Conservation (phyloP, 1,284 basidiomycete genomes). For the Vanrija sp. region DNA sequence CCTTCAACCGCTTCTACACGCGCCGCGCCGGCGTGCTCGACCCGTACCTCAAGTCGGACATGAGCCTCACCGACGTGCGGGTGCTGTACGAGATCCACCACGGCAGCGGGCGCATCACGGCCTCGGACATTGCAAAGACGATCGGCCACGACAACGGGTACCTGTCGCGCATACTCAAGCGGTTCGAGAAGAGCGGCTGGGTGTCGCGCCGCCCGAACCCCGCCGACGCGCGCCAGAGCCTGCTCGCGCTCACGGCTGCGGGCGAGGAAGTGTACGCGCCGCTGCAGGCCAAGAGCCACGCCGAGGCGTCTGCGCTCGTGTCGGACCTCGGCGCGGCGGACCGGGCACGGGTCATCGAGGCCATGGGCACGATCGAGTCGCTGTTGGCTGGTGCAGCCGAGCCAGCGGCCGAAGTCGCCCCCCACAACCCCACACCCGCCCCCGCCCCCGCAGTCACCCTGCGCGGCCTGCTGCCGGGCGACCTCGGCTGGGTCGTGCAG, state of each 20-base stretch:
- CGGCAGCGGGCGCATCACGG: neutral
- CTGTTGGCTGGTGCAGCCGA: neutral
- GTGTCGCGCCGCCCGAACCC: constrained; percentile 1
- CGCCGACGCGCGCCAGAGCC: constrained; percentile 10
- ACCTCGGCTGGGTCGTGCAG: constrained; percentile 15
- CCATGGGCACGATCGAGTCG: constrained; percentile 6
- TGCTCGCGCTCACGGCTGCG: neutral
- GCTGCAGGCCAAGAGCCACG: constrained; percentile 1
- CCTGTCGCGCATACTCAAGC: constrained; percentile 15
- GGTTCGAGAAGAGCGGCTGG: constrained; percentile 12
- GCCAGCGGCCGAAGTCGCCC: neutral
- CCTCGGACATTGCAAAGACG: constrained; percentile 7
- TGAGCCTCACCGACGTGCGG: constrained; percentile 12
- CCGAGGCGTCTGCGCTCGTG: neutral
- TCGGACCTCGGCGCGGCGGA: neutral
- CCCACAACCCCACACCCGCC: neutral
- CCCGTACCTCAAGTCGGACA: constrained; percentile 4
- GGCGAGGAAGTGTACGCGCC: constrained; percentile 5
- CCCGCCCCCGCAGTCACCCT: neutral
- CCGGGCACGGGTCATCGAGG: neutral
- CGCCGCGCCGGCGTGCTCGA: constrained; percentile 8
- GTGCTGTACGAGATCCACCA: constrained; percentile 16
- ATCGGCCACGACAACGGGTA: constrained; percentile 14
- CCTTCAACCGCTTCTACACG: constrained; percentile 22
- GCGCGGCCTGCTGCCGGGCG: constrained; percentile 9